Conservation (phyloP, 2,329 filamentous ascomycete species). For the Nemania bipapillata region DNA sequence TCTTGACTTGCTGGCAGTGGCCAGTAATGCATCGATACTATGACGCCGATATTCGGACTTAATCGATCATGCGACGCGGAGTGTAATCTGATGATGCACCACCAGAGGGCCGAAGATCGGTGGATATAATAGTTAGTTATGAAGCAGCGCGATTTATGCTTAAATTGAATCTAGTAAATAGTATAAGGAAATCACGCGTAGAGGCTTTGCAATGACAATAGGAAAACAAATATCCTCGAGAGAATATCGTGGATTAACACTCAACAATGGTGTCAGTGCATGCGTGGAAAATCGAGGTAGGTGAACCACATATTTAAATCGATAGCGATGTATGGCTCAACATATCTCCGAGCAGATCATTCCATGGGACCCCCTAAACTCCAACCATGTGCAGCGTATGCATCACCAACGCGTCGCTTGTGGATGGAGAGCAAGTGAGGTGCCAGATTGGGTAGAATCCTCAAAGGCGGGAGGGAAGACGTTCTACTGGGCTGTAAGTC, state of each 20-base stretch:
- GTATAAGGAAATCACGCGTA: background rate
- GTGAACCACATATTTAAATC: constrained; percentile 30
- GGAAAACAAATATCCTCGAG: background rate
- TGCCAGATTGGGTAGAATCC: constrained; percentile 52
- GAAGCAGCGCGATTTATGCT: background rate
- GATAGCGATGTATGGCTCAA: constrained; percentile 19
- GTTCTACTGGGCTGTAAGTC: constrained; percentile 57
- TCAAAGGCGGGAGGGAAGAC: constrained; percentile 52
- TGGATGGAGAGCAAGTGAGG: constrained; percentile 56
- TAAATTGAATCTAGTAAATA: background rate
- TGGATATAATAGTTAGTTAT: background rate
- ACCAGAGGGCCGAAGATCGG: constrained; percentile 30
- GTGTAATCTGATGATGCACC: background rate
- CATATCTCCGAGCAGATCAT: constrained; percentile 49
- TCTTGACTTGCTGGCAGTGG: too few species aligned
- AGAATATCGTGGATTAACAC: background rate
- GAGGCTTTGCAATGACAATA: too few species aligned
- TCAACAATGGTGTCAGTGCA: constrained; percentile 43
- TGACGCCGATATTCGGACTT: constrained; percentile 1
- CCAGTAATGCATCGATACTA: too few species aligned
- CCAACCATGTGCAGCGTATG: constrained; percentile 56
- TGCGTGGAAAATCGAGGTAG: constrained; percentile 53
- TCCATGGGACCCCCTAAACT: constrained; percentile 58
- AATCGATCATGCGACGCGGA: background rate
- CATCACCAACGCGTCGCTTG: constrained; percentile 59